Evolutionary conservation across 768 basidiomycete genomes (phyloP).

Genomic region (Suillus subaureus): DNA sequence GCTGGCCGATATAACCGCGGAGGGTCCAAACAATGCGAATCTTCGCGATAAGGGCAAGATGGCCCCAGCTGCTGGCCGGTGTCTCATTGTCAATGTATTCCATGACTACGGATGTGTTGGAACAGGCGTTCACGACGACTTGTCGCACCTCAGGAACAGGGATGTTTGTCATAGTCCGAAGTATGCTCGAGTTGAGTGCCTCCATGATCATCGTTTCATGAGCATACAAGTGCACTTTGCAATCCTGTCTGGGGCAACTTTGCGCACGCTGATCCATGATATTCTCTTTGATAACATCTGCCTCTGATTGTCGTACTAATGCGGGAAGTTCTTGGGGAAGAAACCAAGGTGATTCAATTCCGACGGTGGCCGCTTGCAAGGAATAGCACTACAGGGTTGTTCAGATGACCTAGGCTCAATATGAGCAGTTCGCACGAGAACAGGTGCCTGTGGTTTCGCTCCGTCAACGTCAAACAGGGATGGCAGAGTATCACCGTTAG

Average conservation of each 20-base stretch:
- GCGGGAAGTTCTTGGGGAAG: background rate
- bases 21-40: conserved; percentile 30
- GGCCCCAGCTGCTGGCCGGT: conserved; percentile 28
- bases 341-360: conserved; percentile 1
- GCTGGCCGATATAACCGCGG: conserved; percentile 28
- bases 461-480: background rate
- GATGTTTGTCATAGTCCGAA: background rate
- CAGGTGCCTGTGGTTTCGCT: background rate
- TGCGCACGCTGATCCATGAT: background rate
- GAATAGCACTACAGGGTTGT: background rate
- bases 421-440: background rate
- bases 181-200: background rate
- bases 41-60: conserved; percentile 20
- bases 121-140: background rate
- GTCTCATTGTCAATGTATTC: conserved; percentile 29
- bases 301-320: background rate
- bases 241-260: background rate
- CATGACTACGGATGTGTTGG: conserved; percentile 10
- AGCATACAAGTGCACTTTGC: background rate
- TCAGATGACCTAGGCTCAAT: background rate
- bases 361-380: background rate
- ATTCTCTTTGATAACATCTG: background rate
- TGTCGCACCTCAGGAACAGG: background rate
- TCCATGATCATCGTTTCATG: background rate
- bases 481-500: no score